These are phyloP conservation scores for Acacia confusa DNA, from an alignment of 306 rosid species.

Conservation along the genomic window DNA sequence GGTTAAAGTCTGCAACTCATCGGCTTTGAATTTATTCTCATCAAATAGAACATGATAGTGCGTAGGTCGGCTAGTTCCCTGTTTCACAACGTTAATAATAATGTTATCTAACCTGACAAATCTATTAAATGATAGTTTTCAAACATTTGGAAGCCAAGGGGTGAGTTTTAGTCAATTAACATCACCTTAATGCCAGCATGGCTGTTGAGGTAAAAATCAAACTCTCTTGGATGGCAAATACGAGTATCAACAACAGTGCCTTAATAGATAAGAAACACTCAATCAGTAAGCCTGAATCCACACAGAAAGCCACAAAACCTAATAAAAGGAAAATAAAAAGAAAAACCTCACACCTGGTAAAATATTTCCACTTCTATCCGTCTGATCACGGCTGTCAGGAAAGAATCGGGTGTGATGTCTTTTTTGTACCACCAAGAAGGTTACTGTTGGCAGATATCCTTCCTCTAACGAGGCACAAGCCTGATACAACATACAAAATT, in stretches of 20 bases:
- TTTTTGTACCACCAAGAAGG: slow-evolving; percentile 65
- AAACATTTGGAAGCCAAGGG: not conserved
- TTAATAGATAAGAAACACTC: not conserved
- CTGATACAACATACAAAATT: slow-evolving; percentile 27
- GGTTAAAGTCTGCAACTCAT: slow-evolving; percentile 37
- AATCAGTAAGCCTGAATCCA: not conserved
- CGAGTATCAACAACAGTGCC: slow-evolving; percentile 76
- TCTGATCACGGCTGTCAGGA: slow-evolving; percentile 33
- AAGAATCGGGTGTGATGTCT: slow-evolving; percentile 67
- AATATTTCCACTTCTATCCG: slow-evolving; percentile 69
- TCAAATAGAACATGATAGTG: slow-evolving; percentile 47
- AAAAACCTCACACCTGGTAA: slow-evolving; percentile 52
- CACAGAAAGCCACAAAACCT: not conserved
- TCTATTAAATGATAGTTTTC: not conserved
- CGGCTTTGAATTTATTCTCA: slow-evolving; percentile 34
- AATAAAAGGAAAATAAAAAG: not conserved
- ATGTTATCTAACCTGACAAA: not conserved
- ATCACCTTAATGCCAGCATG: slow-evolving; percentile 65
- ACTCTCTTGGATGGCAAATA: slow-evolving; percentile 56
- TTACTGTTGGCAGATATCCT: slow-evolving; percentile 46
- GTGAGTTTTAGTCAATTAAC: not conserved
- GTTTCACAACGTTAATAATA: not conserved
- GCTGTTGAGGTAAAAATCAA: slow-evolving; percentile 67
- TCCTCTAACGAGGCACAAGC: slow-evolving; percentile 54
- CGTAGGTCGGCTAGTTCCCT: slow-evolving; percentile 52